Evolutionary conservation across 1,139 yeast species (phyloP), one percentile per base, ranked within the genome.

Genomic region (Nakaseomyces uthaithaninus): DNA sequence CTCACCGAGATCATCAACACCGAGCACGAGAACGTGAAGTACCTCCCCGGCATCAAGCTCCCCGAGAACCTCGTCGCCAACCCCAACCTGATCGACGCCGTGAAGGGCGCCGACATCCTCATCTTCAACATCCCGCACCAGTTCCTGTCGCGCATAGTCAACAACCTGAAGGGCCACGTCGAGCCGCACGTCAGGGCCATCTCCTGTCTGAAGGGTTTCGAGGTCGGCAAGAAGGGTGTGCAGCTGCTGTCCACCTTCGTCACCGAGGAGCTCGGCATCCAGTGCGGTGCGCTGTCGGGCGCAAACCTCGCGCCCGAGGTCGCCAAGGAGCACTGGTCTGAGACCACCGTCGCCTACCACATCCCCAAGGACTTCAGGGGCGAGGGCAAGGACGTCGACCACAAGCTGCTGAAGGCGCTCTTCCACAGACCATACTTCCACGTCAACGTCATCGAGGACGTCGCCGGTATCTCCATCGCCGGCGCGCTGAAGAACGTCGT

Each of bases 401-500:
- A 77, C 49, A 65, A 59, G 43, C 72, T 80, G 27, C 68, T 85
- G 52, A 82, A 80, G 65, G 75, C 77, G 45, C 71, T 85, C 44
- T 87, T 89, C 80, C 95, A 89, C 71, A 78, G 96, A 67, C 85
- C 93, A 24, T 89, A 89, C 68, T 89, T 89, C 81, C 96, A 89
- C 64, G 95, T 89, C 40, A 74, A 80, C 56, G 93, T 87, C 44
- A 75, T 85, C 44, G 77, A 80, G 47, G 97, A 89, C 61, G 91
- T 87, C 43, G 91, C 91, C 22, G 97, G 97, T 59, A 89, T 87
- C 43, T 83, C 94, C 14, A 75, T 89, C 50, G 94, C 95, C 31
- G 97, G 97, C 57, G 97, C 97, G 8, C 74, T 89, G 63, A 89
- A 89, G 69, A 89, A 89, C 66, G 87, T 89, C 31, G 86, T 89